Conservation (phyloP, 2,329 filamentous ascomycete genomes). For the Dactylella cylindrospora region DNA sequence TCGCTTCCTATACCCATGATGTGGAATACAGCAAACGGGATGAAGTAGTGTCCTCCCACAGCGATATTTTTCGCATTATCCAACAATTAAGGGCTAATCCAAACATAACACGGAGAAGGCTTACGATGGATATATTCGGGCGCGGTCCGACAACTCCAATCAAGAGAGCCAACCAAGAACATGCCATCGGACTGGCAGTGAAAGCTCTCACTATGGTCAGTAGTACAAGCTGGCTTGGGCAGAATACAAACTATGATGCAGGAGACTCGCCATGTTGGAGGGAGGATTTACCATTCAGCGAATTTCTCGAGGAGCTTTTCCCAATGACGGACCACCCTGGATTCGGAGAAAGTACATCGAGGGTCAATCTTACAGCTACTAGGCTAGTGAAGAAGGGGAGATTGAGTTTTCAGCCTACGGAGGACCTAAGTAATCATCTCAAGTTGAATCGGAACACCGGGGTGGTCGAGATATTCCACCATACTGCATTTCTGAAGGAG, state of each 20-base stretch:
- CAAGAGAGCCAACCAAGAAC: slow-evolving; percentile 45
- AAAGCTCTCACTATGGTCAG: slow-evolving; percentile 48
- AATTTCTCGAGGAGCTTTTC: slow-evolving; percentile 46
- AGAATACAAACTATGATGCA: slow-evolving; percentile 46
- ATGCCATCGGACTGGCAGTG: slow-evolving; percentile 48
- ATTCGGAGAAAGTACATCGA: slow-evolving; percentile 44
- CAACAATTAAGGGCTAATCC: slow-evolving; percentile 43
- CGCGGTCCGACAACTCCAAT: background rate
- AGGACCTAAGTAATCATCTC: slow-evolving; percentile 50
- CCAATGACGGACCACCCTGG: slow-evolving; percentile 46
- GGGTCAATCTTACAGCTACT: slow-evolving; percentile 46
- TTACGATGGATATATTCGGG: slow-evolving; percentile 40
- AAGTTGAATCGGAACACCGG: slow-evolving; percentile 48
- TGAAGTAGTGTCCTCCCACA: slow-evolving; percentile 45
- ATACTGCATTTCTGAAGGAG: slow-evolving; percentile 50
- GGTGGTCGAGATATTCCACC: slow-evolving; percentile 50
- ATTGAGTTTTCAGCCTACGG: slow-evolving; percentile 48
- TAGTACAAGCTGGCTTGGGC: slow-evolving; percentile 44
- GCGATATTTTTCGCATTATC: slow-evolving; percentile 48
- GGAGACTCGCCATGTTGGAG: slow-evolving; percentile 46
- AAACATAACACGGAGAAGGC: slow-evolving; percentile 33
- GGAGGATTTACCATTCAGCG: slow-evolving; percentile 44
- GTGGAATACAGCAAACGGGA: slow-evolving; percentile 27
- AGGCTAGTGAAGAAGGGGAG: slow-evolving; percentile 48
- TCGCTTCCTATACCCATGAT: slow-evolving; percentile 43